phyloP scores from a whole-genome alignment of 768 basidiomycete genomes.

The Macrocybe gigantea region DNA sequence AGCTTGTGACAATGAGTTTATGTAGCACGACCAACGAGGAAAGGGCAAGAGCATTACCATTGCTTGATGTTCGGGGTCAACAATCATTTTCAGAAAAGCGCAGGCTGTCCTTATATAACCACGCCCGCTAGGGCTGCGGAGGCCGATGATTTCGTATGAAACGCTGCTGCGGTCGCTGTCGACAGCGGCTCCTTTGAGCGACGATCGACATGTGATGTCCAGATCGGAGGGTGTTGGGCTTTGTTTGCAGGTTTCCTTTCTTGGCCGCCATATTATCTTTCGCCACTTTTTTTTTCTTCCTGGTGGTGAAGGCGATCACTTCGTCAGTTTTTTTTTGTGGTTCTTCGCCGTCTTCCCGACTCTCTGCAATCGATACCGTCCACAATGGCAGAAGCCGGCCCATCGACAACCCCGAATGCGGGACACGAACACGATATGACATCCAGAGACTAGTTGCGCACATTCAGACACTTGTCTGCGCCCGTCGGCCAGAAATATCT shows the following conservation, averaged over 20 bases:
- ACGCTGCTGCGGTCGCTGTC: constrained; percentile 3
- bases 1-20: constrained; percentile 9
- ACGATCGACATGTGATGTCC: too few relatives aligned
- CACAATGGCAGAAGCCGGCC: constrained; percentile 21
- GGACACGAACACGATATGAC: constrained; percentile 54
- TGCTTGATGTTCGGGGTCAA: constrained; percentile 17
- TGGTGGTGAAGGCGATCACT: too few relatives aligned
- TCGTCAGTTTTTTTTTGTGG: too few relatives aligned
- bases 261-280: too few relatives aligned
- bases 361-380: neutral
- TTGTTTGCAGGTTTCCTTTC: too few relatives aligned
- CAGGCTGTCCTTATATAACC: neutral
- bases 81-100: constrained; percentile 16
- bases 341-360: too few relatives aligned
- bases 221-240: too few relatives aligned
- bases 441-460: constrained; percentile 82
- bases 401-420: constrained; percentile 20
- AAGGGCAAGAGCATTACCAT: constrained; percentile 14
- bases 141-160: neutral
- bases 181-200: constrained; percentile 1
- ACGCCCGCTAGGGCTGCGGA: constrained; percentile 1
- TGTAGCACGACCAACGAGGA: neutral
- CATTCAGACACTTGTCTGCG: constrained; percentile 19
- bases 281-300: too few relatives aligned
- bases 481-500: constrained; percentile 23